Evolutionary conservation across 495 filamentous ascomycete species (phyloP).

Genomic region (Baudoinia panamericana): DNA sequence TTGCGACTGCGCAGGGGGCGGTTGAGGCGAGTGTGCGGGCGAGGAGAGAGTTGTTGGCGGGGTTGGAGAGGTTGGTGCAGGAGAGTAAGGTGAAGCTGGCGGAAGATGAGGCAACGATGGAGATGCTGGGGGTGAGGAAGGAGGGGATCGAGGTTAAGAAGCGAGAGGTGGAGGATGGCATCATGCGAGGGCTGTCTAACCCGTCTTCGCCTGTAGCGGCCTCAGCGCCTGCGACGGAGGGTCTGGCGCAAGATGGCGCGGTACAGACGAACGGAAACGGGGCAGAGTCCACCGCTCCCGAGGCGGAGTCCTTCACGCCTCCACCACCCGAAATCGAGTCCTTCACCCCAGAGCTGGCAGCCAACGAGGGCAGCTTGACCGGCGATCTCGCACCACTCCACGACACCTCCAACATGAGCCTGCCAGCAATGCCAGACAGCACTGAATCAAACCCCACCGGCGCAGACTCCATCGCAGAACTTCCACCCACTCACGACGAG

Average conservation of each 20-base stretch:
- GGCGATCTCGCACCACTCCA: constrained; percentile 2
- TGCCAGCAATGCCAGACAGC: neutral
- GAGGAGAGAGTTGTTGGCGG: constrained; percentile 59
- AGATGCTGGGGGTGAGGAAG: constrained; percentile 47
- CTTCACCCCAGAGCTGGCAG: constrained; percentile 20
- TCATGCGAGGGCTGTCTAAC: constrained; percentile 60
- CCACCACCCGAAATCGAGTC: constrained; percentile 22
- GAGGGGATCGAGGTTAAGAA: constrained; percentile 60
- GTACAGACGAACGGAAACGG: neutral
- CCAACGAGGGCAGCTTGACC: neutral
- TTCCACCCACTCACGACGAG: constrained; percentile 3
- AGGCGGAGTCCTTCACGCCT: constrained; percentile 51
- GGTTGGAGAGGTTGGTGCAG: constrained; percentile 68
- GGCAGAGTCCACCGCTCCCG: constrained; percentile 50
- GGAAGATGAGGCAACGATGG: constrained; percentile 50
- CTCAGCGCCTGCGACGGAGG: constrained; percentile 20
- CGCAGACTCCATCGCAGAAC: constrained; percentile 15
- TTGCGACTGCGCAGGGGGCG: constrained; percentile 83
- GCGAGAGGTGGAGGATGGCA: constrained; percentile 74
- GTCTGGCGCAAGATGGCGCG: neutral
- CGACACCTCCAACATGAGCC: neutral
- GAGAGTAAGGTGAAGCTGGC: constrained; percentile 56
- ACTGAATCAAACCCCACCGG: constrained; percentile 14
- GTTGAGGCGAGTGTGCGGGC: constrained; percentile 84
- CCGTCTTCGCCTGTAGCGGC: constrained; percentile 20